phyloP scores from a whole-genome alignment of 768 basidiomycete species.

The Boletus rex-veris region DNA sequence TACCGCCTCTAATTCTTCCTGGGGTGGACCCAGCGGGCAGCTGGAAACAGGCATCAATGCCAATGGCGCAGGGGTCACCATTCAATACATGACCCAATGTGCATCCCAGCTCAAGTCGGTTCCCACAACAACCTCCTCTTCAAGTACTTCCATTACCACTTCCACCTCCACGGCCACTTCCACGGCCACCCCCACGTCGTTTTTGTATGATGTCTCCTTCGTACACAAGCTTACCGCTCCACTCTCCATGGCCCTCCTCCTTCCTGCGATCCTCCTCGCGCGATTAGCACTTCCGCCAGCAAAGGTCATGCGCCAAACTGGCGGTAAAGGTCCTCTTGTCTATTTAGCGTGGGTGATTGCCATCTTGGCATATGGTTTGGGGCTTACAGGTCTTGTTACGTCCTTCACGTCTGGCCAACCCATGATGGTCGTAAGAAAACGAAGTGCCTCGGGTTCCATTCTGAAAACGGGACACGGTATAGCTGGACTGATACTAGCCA shows the following conservation, averaged over 20 bases:
- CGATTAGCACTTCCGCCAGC: slow-evolving; percentile 42
- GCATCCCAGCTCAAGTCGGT: slow-evolving; percentile 38
- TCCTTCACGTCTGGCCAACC: slow-evolving; percentile 57
- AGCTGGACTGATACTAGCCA: slow-evolving; percentile 62
- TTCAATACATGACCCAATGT: slow-evolving; percentile 59
- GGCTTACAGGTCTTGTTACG: slow-evolving; percentile 57
- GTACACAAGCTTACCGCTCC: slow-evolving; percentile 47
- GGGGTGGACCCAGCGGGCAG: slow-evolving; percentile 66
- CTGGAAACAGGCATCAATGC: slow-evolving; percentile 64
- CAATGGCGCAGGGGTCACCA: slow-evolving; percentile 61
- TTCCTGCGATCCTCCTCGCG: slow-evolving; percentile 39
- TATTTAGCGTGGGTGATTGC: slow-evolving; percentile 39
- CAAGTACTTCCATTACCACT: slow-evolving; percentile 6
- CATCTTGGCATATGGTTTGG: slow-evolving; percentile 52
- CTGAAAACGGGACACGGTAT: slow-evolving; percentile 63
- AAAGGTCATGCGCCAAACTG: slow-evolving; percentile 16
- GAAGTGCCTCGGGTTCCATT: slow-evolving; percentile 28
- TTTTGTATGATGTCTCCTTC: slow-evolving; percentile 42
- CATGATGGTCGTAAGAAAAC: slow-evolving; percentile 28
- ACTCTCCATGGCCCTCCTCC: slow-evolving; percentile 44
- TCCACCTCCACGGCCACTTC: slow-evolving; percentile 14
- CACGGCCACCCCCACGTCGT: slow-evolving; percentile 12
- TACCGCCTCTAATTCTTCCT: slow-evolving; percentile 49
- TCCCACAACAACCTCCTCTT: slow-evolving; percentile 22
- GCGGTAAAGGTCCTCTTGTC: slow-evolving; percentile 28